Evolutionary conservation across 768 basidiomycete genomes (phyloP).

Genomic region (Tephrocybe sp.): DNA sequence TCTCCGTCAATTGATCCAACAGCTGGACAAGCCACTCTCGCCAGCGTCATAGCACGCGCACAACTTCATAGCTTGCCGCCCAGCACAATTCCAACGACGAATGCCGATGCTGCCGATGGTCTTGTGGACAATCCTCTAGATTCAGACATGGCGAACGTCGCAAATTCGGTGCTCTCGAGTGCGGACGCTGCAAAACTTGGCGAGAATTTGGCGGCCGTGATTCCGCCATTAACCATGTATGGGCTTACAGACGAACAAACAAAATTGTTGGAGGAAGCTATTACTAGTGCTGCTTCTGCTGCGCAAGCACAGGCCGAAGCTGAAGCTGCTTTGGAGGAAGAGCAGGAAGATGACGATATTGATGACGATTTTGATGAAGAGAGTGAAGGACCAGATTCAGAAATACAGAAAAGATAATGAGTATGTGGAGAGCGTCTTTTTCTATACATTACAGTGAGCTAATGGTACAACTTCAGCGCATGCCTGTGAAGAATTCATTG

Average conservation of each 20-base stretch:
- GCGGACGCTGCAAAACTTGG: not conserved
- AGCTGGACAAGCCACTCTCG: conserved; percentile 63
- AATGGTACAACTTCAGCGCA: conserved; percentile 9
- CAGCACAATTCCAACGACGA: not conserved
- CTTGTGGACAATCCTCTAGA: not conserved
- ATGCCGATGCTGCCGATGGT: not conserved
- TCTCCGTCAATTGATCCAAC: conserved; percentile 39
- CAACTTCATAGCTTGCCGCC: conserved; percentile 46
- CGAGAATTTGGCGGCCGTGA: conserved; percentile 15
- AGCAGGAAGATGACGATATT: conserved; percentile 51
- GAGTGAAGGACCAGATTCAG: conserved; percentile 29
- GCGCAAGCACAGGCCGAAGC: conserved; percentile 80
- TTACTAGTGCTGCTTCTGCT: conserved; percentile 69
- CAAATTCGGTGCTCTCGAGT: not conserved
- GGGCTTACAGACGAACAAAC: conserved; percentile 75
- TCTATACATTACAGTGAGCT: conserved; percentile 14
- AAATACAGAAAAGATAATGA: conserved; percentile 17
- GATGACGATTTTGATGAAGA: conserved; percentile 44
- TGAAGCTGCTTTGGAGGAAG: conserved; percentile 72
- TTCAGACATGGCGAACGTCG: not conserved
- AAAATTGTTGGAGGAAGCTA: conserved; percentile 65
- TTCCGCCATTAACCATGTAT: conserved; percentile 57
- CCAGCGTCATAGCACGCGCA: conserved; percentile 70
- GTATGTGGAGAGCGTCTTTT: conserved; percentile 5
- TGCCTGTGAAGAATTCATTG: too few species aligned